Evolutionary conservation across 2,329 filamentous ascomycete species (phyloP).

Genomic region (Epichloe scottii): DNA sequence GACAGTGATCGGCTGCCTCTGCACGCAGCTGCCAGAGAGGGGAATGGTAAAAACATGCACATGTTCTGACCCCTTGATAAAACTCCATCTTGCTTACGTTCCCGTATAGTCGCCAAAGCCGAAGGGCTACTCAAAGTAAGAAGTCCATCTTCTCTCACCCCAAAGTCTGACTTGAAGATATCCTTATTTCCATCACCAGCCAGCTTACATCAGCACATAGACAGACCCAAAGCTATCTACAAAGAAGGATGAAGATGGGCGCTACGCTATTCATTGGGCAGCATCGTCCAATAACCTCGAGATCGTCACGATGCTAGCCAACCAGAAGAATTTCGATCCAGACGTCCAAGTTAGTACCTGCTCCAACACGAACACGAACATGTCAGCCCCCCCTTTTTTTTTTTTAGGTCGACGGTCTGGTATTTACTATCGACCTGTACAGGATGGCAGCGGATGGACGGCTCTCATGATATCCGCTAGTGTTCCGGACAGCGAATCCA

Average conservation of each 20-base stretch:
- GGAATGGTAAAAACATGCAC: constrained; percentile 48
- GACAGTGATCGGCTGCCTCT: constrained; percentile 59
- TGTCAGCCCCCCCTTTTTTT: not conserved
- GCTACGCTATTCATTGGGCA: constrained; percentile 90
- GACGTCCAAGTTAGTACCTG: constrained; percentile 53
- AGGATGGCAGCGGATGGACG: constrained; percentile 74
- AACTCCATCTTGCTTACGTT: not conserved
- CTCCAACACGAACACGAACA: too few relatives aligned
- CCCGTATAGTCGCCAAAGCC: constrained; percentile 7
- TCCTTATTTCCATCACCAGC: not conserved
- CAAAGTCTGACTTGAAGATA: not conserved
- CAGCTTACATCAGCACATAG: constrained; percentile 25
- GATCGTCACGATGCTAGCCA: constrained; percentile 61
- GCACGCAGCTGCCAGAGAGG: constrained; percentile 77
- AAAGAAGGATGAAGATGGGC: constrained; percentile 69
- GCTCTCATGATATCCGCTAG: constrained; percentile 73
- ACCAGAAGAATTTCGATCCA: constrained; percentile 64
- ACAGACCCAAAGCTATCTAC: constrained; percentile 67
- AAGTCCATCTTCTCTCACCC: not conserved
- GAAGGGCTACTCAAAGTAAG: constrained; percentile 10
- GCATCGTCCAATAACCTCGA: constrained; percentile 67
- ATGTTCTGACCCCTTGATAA: not conserved
- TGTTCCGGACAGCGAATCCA: constrained; percentile 55
- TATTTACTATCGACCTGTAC: not conserved
- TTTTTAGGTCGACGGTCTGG: too few relatives aligned